These are phyloP conservation scores for Globisporangium middletonii DNA, from an alignment of 352 stramenopile genomes.

Conservation along the genomic window DNA sequence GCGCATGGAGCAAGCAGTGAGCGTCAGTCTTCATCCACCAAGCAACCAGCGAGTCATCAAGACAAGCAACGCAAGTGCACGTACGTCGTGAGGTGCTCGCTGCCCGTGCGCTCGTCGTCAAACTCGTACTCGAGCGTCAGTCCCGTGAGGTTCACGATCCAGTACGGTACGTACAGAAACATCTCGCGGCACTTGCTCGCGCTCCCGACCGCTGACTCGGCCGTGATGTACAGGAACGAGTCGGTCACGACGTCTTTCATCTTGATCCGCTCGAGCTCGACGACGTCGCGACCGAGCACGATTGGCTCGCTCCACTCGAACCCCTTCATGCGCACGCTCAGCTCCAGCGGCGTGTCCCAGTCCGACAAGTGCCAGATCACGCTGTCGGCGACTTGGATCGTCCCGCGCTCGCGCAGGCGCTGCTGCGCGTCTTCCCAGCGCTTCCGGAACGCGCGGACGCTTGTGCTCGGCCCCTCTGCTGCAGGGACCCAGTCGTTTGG, in stretches of 20 bases:
- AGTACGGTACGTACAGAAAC: conserved; percentile 84
- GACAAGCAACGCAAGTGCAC: conserved; percentile 5
- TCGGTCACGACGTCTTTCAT: conserved; percentile 80
- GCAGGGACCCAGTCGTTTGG: conserved; percentile 63
- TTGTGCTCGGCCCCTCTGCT: conserved; percentile 29
- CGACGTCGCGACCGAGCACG: conserved; percentile 40
- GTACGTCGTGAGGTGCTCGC: conserved; percentile 64
- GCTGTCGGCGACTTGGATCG: conserved; percentile 68
- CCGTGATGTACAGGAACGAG: conserved; percentile 64
- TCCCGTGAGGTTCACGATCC: conserved; percentile 84
- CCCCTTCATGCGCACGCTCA: conserved; percentile 76
- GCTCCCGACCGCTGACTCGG: conserved; percentile 50
- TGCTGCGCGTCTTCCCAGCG: conserved; percentile 77
- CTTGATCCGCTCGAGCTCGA: conserved; percentile 54
- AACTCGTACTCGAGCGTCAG: conserved; percentile 83
- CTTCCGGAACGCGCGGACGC: conserved; percentile 31
- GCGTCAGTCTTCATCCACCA: not conserved
- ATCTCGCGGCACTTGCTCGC: conserved; percentile 61
- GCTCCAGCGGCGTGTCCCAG: conserved; percentile 66
- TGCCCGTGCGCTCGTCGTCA: conserved; percentile 60
- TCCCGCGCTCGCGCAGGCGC: conserved; percentile 70
- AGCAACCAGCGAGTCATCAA: not conserved
- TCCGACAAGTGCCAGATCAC: conserved; percentile 82
- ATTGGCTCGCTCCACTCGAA: conserved; percentile 84
- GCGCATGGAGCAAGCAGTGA: not conserved